Evolutionary conservation across 805 yeast species (phyloP).

Genomic region (Nakazawaea sp.): DNA sequence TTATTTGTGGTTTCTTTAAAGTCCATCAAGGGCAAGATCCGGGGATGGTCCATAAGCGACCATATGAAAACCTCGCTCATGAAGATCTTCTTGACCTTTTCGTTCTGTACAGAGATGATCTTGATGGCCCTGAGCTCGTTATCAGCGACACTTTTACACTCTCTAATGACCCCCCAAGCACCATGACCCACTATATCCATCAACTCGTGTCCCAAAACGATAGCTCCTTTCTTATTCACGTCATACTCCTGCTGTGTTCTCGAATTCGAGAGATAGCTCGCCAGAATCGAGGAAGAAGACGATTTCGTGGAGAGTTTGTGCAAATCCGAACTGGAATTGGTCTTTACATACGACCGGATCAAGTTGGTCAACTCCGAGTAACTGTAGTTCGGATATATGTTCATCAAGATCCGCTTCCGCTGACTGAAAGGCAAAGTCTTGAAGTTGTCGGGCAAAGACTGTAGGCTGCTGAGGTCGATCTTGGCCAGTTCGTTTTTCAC

Average conservation of each 20-base stretch:
- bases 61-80: constrained; percentile 71
- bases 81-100: constrained; percentile 49
- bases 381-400: constrained; percentile 28
- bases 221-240: constrained; percentile 62
- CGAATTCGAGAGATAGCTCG: constrained; percentile 26
- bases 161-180: constrained; percentile 84
- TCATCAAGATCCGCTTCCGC: constrained; percentile 36
- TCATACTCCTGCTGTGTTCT: constrained; percentile 21
- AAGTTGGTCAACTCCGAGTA: constrained; percentile 24
- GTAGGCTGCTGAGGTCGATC: constrained; percentile 7
- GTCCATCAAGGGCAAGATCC: constrained; percentile 56
- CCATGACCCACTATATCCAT: constrained; percentile 83
- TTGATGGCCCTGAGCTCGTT: constrained; percentile 20
- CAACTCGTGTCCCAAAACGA: constrained; percentile 49
- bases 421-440: constrained; percentile 54
- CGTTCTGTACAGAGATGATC: constrained; percentile 26
- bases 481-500: not conserved
- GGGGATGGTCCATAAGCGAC: constrained; percentile 58
- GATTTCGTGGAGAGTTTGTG: constrained; percentile 1
- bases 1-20: constrained; percentile 50
- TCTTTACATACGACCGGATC: constrained; percentile 11
- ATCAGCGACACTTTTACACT: constrained; percentile 34
- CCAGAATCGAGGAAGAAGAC: constrained; percentile 11
- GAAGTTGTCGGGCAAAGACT: constrained; percentile 42
- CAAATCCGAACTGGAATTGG: not conserved